Evolutionary conservation across 768 basidiomycete genomes (phyloP), one percentile per base, ranked within the genome.

Genomic region (Favolaschia claudopus): DNA sequence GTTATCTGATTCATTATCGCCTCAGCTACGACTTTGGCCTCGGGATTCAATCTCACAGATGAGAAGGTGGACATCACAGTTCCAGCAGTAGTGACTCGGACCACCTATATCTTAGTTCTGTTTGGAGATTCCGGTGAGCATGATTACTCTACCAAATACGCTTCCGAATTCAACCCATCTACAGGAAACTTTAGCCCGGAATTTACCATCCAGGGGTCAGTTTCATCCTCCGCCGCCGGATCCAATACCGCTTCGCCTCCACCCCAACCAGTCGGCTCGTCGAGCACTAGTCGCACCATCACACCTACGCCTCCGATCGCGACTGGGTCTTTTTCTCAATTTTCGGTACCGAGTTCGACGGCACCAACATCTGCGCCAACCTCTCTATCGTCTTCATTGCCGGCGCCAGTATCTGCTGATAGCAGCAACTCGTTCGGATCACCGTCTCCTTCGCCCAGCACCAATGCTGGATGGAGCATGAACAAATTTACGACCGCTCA

Each of bases 1-100:
- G 22, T 27, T 33, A 52, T 50, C 42, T 36, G 29, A 38, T n/a
- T 46, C 27, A 33, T 49, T 33, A 31, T 56, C 22, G 53, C 22
- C 56, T 44, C 64, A 91, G 89, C 77, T 1, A 40, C 80, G 31
- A 89, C 89, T 14, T 78, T 92, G 55, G 89, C 86, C 2, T 39
- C 78, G 19, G 72, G 76, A 24, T 84, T 92, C 72, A 77, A 80
- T 31, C 75, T 92, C 44, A 74, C 70, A 15, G 71, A 73, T 17
- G 89, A 88, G 20, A 64, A 70, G 17, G 82, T 83, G 9, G 29
- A 76, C 14, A 65, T 91, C 53, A 78, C 70, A 0, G 85, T 91
- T 20, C 89, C 89, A 0, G 19, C 71, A 7, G 80, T 87, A 5
- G 38, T 69, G 4, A 66, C 75, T 9, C 67, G 80, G 31, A 59